phyloP scores from a whole-genome alignment of 208 protist genomes.

The Acanthamoeba quina region DNA sequence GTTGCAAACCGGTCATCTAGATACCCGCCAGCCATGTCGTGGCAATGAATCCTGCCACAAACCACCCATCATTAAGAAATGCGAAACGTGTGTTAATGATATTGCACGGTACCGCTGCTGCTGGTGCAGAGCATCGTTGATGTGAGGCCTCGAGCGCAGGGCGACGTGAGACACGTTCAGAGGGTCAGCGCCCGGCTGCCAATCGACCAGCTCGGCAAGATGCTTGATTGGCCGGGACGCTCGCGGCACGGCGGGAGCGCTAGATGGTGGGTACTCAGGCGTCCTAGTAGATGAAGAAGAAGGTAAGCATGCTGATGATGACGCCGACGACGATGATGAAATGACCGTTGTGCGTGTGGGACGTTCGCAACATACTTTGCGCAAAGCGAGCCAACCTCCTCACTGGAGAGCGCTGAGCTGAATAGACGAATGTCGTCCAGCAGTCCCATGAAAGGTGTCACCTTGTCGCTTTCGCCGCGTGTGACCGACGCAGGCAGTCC shows the following conservation, averaged over 20 bases:
- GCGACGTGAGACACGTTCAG: not conserved
- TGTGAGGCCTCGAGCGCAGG: not conserved
- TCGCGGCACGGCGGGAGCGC: not conserved
- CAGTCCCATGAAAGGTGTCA: not conserved
- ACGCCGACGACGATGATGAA: too few relatives aligned
- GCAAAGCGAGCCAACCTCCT: not conserved
- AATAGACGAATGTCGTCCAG: not conserved
- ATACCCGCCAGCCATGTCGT: slow-evolving; percentile 76
- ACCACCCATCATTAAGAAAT: not conserved
- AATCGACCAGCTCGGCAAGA: slow-evolving; percentile 17
- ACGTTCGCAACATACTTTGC: not conserved
- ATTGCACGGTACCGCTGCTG: not conserved
- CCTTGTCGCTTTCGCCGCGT: not conserved
- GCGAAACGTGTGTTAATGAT: not conserved
- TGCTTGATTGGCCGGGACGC: slow-evolving; percentile 22
- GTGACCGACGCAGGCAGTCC: not conserved
- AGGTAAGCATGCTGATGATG: too few relatives aligned
- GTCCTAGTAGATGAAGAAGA: not conserved
- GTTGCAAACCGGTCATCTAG: slow-evolving; percentile 26
- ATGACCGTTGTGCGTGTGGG: not conserved
- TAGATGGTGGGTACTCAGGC: not conserved
- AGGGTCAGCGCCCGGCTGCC: slow-evolving; percentile 30
- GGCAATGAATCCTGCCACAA: slow-evolving; percentile 59
- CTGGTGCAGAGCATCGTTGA: not conserved
- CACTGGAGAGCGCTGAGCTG: not conserved